Conservation (phyloP, 305 asterid genomes). For the Euphrasia arctica region DNA sequence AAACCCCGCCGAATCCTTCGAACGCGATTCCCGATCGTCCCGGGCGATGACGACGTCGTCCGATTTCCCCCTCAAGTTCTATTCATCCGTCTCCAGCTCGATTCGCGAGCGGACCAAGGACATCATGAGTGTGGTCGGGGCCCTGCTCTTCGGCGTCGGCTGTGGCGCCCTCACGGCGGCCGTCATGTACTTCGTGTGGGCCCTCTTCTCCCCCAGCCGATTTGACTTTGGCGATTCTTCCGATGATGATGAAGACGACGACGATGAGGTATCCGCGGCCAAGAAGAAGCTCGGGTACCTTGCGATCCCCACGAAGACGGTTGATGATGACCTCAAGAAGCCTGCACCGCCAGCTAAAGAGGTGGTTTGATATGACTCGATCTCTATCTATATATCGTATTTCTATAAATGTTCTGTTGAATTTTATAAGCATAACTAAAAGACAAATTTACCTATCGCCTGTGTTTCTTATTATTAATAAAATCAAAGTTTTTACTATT, state of each 20-base stretch:
- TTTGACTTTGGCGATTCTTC: conserved; percentile 40
- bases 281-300: conserved; percentile 48
- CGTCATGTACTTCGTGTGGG: conserved; percentile 54
- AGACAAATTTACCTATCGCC: too few species aligned
- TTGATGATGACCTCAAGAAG: conserved; percentile 41
- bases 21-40: conserved; percentile 19
- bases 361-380: conserved; percentile 35
- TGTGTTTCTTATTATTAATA: too few species aligned
- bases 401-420: conserved; percentile 4
- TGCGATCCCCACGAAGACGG: conserved; percentile 36
- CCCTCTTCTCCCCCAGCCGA: conserved; percentile 39
- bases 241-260: conserved; percentile 36
- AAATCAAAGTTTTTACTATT: too few species aligned
- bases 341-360: conserved; percentile 36
- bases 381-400: conserved; percentile 3
- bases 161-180: conserved; percentile 63
- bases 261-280: conserved; percentile 30
- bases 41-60: too few species aligned
- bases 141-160: conserved; percentile 57
- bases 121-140: conserved; percentile 59
- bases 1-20: conserved; percentile 4
- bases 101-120: conserved; percentile 53
- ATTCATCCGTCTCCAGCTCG: conserved; percentile 47
- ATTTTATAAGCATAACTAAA: conserved; percentile 12
- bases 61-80: conserved; percentile 32